A percentile compares a stretch with the other conserved stretches of the same genome.
Evolutionary conservation across 75 land plant species (phyloP).

Genomic region (Pinus albicaulis): DNA sequence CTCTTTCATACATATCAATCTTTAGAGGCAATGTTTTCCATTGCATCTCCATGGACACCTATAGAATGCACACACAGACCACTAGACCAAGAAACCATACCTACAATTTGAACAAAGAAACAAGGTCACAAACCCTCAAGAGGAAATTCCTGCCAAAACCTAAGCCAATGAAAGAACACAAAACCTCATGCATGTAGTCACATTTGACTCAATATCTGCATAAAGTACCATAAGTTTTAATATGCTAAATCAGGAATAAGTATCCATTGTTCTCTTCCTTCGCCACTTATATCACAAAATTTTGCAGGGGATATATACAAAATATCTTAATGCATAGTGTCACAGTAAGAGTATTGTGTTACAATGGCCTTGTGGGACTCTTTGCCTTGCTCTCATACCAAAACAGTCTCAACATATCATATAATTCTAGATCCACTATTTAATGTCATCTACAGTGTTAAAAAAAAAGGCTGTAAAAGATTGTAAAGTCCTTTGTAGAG

Average conservation of each 20-base stretch:
- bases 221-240: neutral
- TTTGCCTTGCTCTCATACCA: too few species aligned
- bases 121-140: neutral
- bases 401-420: too few species aligned
- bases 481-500: too few species aligned
- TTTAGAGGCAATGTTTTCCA: conserved; percentile 3
- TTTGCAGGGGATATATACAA: neutral
- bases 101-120: neutral
- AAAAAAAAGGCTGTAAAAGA: too few species aligned
- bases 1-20: conserved; percentile 5
- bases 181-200: neutral
- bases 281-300: neutral
- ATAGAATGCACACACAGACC: conserved; percentile 4
- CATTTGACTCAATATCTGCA: neutral
- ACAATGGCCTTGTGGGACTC: too few species aligned
- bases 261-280: neutral
- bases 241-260: neutral
- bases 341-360: too few species aligned
- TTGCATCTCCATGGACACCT: neutral
- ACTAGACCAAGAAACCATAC: neutral
- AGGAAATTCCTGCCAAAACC: neutral
- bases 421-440: too few species aligned
- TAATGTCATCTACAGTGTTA: too few species aligned
- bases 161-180: neutral
- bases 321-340: neutral